Percentiles rank a stretch among this genome's conserved stretches.
phyloP scores from a whole-genome alignment of 495 filamentous ascomycete species.

The Penicillium coprophilum region DNA sequence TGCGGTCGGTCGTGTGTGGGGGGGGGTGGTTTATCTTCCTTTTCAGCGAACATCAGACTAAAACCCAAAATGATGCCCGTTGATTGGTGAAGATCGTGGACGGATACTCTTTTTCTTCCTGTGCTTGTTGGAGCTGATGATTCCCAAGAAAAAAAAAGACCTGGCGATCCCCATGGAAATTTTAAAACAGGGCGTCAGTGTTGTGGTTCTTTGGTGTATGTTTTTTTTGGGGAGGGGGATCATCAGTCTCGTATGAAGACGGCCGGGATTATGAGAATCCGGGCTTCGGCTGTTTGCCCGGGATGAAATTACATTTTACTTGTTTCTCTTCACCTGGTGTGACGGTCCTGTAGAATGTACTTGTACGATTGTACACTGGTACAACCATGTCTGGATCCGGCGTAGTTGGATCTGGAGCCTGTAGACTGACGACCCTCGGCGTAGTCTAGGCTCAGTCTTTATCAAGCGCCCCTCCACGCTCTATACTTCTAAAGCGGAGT shows the following conservation, averaged over 20 bases:
- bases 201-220: slow-evolving; percentile 25
- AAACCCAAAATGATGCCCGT: slow-evolving; percentile 18
- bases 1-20: slow-evolving; percentile 25
- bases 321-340: slow-evolving; percentile 27
- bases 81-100: slow-evolving; percentile 16
- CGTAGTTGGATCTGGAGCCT: slow-evolving; percentile 3
- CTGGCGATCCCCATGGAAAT: slow-evolving; percentile 25
- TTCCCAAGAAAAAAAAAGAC: slow-evolving; percentile 16
- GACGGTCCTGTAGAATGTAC: slow-evolving; percentile 2
- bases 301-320: slow-evolving; percentile 33
- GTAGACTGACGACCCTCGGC: slow-evolving; percentile 1
- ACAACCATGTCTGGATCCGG: not conserved
- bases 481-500: not conserved
- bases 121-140: slow-evolving; percentile 19
- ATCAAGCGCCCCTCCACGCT: not conserved
- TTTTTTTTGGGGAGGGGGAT: slow-evolving; percentile 22
- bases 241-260: slow-evolving; percentile 27
- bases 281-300: slow-evolving; percentile 31
- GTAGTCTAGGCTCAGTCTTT: slow-evolving; percentile 5
- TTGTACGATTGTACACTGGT: not conserved
- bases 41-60: slow-evolving; percentile 19
- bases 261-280: slow-evolving; percentile 34
- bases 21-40: slow-evolving; percentile 14
- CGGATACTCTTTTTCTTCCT: slow-evolving; percentile 16
- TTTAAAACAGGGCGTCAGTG: slow-evolving; percentile 28